These are phyloP conservation scores for Carpinus viminea DNA, from an alignment of 306 rosid genomes.

Conservation along the genomic window DNA sequence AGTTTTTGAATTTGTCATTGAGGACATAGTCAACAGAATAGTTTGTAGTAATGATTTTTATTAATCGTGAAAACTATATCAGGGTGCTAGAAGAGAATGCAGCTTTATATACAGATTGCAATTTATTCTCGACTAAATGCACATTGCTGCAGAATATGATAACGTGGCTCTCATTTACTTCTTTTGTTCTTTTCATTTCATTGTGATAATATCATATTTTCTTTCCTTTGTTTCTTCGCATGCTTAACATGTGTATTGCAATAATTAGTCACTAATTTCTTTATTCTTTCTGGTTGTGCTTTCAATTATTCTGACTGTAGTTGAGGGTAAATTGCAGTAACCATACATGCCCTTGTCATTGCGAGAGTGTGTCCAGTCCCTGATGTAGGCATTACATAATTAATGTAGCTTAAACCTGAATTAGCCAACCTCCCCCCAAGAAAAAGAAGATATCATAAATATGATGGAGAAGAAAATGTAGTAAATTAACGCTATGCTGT, in stretches of 20 bases:
- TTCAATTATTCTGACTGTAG: background rate
- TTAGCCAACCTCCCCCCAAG: too few relatives aligned
- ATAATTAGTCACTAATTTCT: background rate
- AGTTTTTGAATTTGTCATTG: background rate
- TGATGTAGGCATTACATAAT: too few relatives aligned
- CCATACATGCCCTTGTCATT: background rate
- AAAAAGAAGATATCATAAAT: too few relatives aligned
- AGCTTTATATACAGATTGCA: background rate
- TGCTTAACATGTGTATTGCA: too few relatives aligned
- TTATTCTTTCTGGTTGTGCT: background rate
- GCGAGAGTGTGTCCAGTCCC: too few relatives aligned
- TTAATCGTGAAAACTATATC: background rate
- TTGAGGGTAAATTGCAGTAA: background rate
- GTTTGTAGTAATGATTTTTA: background rate
- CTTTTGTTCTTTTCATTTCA: too few relatives aligned
- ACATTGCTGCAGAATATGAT: background rate
- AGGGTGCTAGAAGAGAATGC: background rate
- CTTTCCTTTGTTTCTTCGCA: too few relatives aligned
- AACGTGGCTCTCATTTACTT: background rate
- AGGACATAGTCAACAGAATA: background rate
- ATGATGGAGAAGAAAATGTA: background rate
- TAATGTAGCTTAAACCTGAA: too few relatives aligned
- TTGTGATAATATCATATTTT: too few relatives aligned
- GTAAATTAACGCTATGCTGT: background rate
- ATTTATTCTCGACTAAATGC: background rate